phyloP scores from a whole-genome alignment of 768 basidiomycete species.

The Boletus fagicola region DNA sequence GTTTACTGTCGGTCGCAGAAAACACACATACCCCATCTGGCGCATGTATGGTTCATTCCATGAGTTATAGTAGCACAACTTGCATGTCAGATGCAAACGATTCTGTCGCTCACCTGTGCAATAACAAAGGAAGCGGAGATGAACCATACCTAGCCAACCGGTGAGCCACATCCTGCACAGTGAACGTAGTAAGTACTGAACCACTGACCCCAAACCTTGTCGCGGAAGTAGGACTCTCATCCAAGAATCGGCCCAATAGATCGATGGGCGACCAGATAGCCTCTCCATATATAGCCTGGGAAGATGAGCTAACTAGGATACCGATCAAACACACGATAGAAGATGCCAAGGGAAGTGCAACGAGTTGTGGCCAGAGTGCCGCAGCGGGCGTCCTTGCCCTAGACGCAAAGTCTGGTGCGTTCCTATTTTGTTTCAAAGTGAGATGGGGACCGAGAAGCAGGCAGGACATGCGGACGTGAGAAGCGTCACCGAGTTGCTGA shows the following conservation, averaged over 20 bases:
- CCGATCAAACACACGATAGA: slow-evolving; percentile 76
- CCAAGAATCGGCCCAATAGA: slow-evolving; percentile 65
- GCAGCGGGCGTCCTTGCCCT: slow-evolving; percentile 55
- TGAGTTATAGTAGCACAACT: slow-evolving; percentile 11
- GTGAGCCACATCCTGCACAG: slow-evolving; percentile 12
- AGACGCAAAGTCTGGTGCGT: slow-evolving; percentile 76
- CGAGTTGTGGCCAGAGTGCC: slow-evolving; percentile 62
- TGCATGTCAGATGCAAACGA: not conserved
- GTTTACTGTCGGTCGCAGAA: slow-evolving; percentile 9
- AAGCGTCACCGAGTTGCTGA: slow-evolving; percentile 77
- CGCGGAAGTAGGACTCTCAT: slow-evolving; percentile 56
- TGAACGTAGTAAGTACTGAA: not conserved
- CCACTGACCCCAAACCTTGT: slow-evolving; percentile 61
- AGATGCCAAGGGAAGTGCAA: slow-evolving; percentile 72
- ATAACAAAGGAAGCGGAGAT: slow-evolving; percentile 78
- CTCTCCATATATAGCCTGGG: slow-evolving; percentile 70
- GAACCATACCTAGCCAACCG: slow-evolving; percentile 60
- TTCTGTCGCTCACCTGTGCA: slow-evolving; percentile 50
- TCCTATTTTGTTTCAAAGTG: slow-evolving; percentile 38
- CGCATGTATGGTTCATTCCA: not conserved
- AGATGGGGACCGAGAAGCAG: slow-evolving; percentile 13
- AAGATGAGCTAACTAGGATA: slow-evolving; percentile 79
- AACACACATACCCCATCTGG: slow-evolving; percentile 30
- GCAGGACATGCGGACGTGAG: slow-evolving; percentile 47
- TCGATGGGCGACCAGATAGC: slow-evolving; percentile 80